phyloP scores from a whole-genome alignment of 495 filamentous ascomycete species.

The Tricharina praecox region DNA sequence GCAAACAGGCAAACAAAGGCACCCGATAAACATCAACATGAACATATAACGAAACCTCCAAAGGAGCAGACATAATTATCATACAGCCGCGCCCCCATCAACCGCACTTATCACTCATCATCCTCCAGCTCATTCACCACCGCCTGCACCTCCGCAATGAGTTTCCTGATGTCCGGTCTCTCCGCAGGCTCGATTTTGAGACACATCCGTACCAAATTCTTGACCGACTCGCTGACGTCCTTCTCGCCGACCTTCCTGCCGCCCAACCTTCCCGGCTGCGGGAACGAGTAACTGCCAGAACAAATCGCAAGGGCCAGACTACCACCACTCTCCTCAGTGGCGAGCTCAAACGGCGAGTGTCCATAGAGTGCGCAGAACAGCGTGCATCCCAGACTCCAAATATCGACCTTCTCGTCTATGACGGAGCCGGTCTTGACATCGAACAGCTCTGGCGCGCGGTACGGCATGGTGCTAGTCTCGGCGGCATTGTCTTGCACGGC shows the following conservation, averaged over 20 bases:
- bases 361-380: constrained; percentile 90
- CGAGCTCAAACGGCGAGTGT: constrained; percentile 89
- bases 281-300: constrained; percentile 18
- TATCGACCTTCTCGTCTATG: constrained; percentile 93
- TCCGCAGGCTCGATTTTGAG: constrained; percentile 84
- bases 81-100: neutral
- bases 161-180: constrained; percentile 73
- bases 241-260: constrained; percentile 40
- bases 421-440: constrained; percentile 88
- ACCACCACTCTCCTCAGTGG: constrained; percentile 87
- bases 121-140: constrained; percentile 60
- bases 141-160: constrained; percentile 63
- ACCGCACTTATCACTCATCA: constrained; percentile 28
- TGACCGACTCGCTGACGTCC: constrained; percentile 56
- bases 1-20: no score
- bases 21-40: no score
- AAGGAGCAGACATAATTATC: neutral
- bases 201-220: constrained; percentile 74
- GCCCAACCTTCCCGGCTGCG: constrained; percentile 29
- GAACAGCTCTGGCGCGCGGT: constrained; percentile 92
- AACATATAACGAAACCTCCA: neutral
- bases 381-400: constrained; percentile 94
- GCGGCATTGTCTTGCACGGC: constrained; percentile 85
- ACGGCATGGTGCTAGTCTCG: constrained; percentile 96
- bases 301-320: constrained; percentile 38